Base-by-base conservation (phyloP, 768 basidiomycete species). In the Tricholoma bakamatsutake region DNA sequence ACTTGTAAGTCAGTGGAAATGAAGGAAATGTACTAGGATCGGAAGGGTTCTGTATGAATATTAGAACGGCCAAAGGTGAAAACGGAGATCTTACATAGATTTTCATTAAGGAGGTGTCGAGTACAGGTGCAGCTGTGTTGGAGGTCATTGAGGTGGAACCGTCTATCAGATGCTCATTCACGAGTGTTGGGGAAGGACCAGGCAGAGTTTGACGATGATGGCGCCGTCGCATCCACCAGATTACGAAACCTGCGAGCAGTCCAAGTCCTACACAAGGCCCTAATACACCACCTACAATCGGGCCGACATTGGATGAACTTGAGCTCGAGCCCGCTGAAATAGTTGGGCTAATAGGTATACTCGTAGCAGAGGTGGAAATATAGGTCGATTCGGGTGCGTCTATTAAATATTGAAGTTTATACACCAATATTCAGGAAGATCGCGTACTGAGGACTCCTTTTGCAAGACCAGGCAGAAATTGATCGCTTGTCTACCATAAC, bases 241-340 rank as follows among this genome's bases (percentile, higher is more conserved):
- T 43, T 24, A 59, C 15, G 2, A 55, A 17, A 13, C 53, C 62
- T n/a, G 52, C 58, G n/a, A 62, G 24, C 3, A 64, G 42, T n/a
- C 53, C 62, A 49, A 69, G 46, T 5, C 52, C 55, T 5, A 59
- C 62, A 42, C 67, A n/a, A 5, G 64, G 66, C 43, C 64, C 68
- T 12, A 67, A 59, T 3, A 63, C 64, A 17, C 66, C 64, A 33
- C 68, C 68, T 13, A 61, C 68, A 27, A 68, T 66, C 13, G 64
- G 59, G 4, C 61, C 68, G 10, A 59, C 56, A 37, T 66, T 60
- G 5, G 60, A 57, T 37, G 62, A 61, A 6, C 59, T 55, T 12
- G 57, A 45, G 21, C 58, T 10, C 10, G 40, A 42, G 21, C 21
- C 21, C 6, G 43, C 9, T 24, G 43, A 45, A 12, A 24, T 45